Percentiles rank a stretch among this genome's conserved stretches.
phyloP scores from a whole-genome alignment of 169 alveolate genomes.

The Cystoisospora suis region DNA sequence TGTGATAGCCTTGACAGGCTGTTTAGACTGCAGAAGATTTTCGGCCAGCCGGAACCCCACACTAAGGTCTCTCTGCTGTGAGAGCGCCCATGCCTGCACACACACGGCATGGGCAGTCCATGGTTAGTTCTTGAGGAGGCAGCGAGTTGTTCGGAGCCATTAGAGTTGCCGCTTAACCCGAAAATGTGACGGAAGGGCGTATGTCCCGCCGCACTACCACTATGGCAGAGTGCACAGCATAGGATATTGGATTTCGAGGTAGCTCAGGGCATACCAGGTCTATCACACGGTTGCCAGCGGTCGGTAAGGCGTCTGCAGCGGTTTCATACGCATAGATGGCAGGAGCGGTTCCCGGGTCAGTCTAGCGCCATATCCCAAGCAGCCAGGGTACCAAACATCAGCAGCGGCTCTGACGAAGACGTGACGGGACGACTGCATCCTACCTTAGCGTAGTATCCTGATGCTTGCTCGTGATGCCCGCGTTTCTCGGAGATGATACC shows the following conservation, averaged over 20 bases:
- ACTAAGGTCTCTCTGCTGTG: not conserved
- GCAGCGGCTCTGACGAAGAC: not conserved
- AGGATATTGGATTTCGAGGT: too few species aligned
- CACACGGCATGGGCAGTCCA: too few species aligned
- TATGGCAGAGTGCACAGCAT: too few species aligned
- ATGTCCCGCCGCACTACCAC: too few species aligned
- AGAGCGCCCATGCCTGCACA: constrained; percentile 27
- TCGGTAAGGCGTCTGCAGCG: too few species aligned
- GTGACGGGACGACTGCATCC: not conserved
- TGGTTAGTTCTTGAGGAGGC: too few species aligned
- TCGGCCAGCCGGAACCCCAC: constrained; percentile 19
- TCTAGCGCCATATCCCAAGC: not conserved
- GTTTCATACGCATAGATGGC: not conserved
- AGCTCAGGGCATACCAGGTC: too few species aligned
- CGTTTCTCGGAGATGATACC: not conserved
- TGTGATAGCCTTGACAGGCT: not conserved
- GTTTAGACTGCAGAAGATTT: not conserved
- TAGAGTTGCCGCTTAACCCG: too few species aligned
- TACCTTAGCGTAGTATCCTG: not conserved
- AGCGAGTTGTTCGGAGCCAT: too few species aligned
- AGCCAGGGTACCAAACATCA: not conserved
- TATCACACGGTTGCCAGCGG: too few species aligned
- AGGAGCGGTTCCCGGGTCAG: not conserved
- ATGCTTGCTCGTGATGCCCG: not conserved
- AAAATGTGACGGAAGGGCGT: too few species aligned